Evolutionary conservation across 208 protist species (phyloP).

Genomic region (Crithidia brevicula): DNA sequence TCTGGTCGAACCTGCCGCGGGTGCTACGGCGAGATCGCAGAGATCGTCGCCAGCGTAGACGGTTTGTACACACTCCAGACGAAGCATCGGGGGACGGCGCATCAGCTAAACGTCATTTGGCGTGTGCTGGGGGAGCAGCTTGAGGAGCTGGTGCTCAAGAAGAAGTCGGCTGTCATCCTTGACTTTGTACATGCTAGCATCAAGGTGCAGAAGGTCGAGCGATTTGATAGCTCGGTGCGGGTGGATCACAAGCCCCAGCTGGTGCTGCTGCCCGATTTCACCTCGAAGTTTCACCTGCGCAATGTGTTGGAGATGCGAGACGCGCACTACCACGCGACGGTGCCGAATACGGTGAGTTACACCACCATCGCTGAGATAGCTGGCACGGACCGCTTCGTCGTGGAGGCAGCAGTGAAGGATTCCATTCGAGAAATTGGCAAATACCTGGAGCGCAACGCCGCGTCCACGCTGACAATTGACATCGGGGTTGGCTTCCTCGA

Average conservation of each 20-base stretch:
- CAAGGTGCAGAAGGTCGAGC: slow-evolving; percentile 66
- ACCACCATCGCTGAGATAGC: slow-evolving; percentile 39
- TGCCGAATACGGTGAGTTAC: slow-evolving; percentile 54
- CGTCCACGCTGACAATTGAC: slow-evolving; percentile 69
- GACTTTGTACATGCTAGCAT: slow-evolving; percentile 88
- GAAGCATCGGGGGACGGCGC: slow-evolving; percentile 47
- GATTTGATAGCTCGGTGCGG: slow-evolving; percentile 45
- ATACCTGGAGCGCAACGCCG: slow-evolving; percentile 71
- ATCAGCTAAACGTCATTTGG: slow-evolving; percentile 79
- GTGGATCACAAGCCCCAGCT: slow-evolving; percentile 85
- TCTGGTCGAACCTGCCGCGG: slow-evolving; percentile 57
- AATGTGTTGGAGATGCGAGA: slow-evolving; percentile 81
- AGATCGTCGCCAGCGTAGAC: slow-evolving; percentile 55
- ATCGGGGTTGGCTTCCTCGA: slow-evolving; percentile 72
- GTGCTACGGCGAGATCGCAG: slow-evolving; percentile 81
- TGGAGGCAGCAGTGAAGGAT: slow-evolving; percentile 80
- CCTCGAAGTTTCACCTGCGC: slow-evolving; percentile 77
- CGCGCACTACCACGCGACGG: slow-evolving; percentile 82
- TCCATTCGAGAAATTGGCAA: slow-evolving; percentile 87
- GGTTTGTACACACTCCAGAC: slow-evolving; percentile 71
- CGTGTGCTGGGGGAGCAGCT: slow-evolving; percentile 60
- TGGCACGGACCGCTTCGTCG: slow-evolving; percentile 64
- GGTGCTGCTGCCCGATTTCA: slow-evolving; percentile 82
- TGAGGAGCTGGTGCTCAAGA: slow-evolving; percentile 62
- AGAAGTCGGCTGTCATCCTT: slow-evolving; percentile 64